Evolutionary conservation across 805 yeast species (phyloP), one percentile per base, ranked within the genome.

Genomic region (Wickerhamiella dianesei): DNA sequence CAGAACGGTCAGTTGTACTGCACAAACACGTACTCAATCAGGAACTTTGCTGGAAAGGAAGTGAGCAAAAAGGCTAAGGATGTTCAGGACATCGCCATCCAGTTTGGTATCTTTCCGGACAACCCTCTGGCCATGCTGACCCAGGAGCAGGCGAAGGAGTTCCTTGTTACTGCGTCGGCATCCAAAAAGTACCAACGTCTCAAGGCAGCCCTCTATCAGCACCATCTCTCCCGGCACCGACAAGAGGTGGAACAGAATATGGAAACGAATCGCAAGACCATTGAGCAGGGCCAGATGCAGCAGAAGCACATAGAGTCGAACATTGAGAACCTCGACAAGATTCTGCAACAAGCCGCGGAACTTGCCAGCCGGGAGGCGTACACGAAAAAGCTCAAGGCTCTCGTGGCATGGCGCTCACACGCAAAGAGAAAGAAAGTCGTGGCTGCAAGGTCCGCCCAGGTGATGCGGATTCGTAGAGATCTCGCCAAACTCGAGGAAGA

Each of bases 101-200:
- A 72, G 52, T 86, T 80, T 59, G 78, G 81, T 41, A 79, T 89
- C 40, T 79, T 84, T 4, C 80, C 92, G 21, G 88, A 79, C 56
- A 92, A 92, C 56, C 96, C 96, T 4, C 76, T 92, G 75, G 83
- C 95, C 1, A 83, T 92, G 57, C 69, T 92, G 44, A 85, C 95
- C 1, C 99, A 92, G 62, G 96, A 92, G 55, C 83, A 80, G 50
- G 97, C 99, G 1, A 76, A 95, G 54, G 82, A 88, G 14, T 92
- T 92, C 59, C 66, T 92, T 51, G 82, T 94, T 0, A 76, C 80
- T 29, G 77, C 92, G 3, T 72, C 84, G 3, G 82, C 84, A 49
- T 70, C 70, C 35, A 80, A 75, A 43, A 84, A 87, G 62, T 92
- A 79, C 61, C 70, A 71, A 14, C 79, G 76, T 59, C 85, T 89